Percentiles rank a stretch among this genome's conserved stretches.
These are phyloP conservation scores for Metschnikowia matae DNA, from an alignment of 805 yeast species.

Conservation along the genomic window DNA sequence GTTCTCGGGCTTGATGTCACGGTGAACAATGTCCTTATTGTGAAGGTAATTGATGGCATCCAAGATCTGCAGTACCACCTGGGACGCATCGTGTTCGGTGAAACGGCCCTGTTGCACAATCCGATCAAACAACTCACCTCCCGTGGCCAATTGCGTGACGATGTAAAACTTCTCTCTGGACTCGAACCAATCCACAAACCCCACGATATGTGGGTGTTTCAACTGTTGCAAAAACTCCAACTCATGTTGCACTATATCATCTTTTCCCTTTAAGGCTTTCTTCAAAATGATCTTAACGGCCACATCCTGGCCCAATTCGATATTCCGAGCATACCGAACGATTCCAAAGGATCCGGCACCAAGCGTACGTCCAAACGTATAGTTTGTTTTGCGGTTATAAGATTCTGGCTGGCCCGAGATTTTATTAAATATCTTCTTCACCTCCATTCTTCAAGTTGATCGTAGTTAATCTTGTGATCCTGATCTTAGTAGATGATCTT, in stretches of 20 bases:
- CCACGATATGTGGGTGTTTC: slow-evolving; percentile 83
- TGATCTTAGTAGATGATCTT: background rate
- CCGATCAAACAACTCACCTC: slow-evolving; percentile 92
- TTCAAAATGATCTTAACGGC: slow-evolving; percentile 88
- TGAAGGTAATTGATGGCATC: slow-evolving; percentile 81
- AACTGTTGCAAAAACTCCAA: slow-evolving; percentile 62
- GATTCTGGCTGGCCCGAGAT: slow-evolving; percentile 71
- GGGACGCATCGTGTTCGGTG: slow-evolving; percentile 84
- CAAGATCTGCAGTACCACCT: slow-evolving; percentile 67
- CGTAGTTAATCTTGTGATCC: too few relatives aligned
- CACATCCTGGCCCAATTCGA: slow-evolving; percentile 57
- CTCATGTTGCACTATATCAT: slow-evolving; percentile 75
- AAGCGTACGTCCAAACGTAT: slow-evolving; percentile 74
- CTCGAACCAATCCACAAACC: slow-evolving; percentile 90
- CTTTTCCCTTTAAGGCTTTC: slow-evolving; percentile 78
- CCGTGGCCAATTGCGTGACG: slow-evolving; percentile 91
- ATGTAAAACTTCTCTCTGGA: slow-evolving; percentile 87
- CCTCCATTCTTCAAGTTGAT: background rate
- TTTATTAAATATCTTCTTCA: slow-evolving; percentile 45
- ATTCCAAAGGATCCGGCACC: slow-evolving; percentile 97
- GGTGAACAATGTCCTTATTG: slow-evolving; percentile 72
- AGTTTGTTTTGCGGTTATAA: slow-evolving; percentile 60
- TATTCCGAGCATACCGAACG: slow-evolving; percentile 69
- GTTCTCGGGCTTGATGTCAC: slow-evolving; percentile 95
- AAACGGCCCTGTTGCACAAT: slow-evolving; percentile 77